Evolutionary conservation across 129 eudicot species (phyloP).

Genomic region (Artemisia annua): DNA sequence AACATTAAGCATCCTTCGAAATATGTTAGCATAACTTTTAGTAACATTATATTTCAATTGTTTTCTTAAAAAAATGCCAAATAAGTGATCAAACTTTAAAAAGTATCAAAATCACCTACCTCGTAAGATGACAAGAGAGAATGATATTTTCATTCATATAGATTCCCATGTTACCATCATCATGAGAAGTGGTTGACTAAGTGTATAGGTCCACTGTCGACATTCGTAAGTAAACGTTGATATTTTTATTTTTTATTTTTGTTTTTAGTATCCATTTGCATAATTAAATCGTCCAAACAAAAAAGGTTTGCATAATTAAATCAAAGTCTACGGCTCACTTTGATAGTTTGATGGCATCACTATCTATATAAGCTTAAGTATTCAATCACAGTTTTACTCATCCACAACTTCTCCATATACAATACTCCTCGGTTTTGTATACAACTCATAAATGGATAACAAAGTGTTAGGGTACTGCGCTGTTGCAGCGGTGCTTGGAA

Average conservation of each 20-base stretch:
- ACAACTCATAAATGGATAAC: constrained; percentile 26
- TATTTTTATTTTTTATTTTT: background rate
- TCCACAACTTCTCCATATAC: no score
- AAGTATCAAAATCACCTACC: background rate
- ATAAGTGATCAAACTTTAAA: no score
- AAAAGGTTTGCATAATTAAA: no score
- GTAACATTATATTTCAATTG: no score
- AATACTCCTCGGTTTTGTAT: background rate
- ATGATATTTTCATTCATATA: background rate
- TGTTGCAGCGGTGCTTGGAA: constrained; percentile 28
- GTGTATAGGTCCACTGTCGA: background rate
- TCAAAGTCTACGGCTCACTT: constrained; percentile 8
- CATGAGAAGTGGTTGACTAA: background rate
- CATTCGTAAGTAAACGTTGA: background rate
- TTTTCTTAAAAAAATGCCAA: no score
- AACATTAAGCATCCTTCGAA: no score
- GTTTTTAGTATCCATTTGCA: no score
- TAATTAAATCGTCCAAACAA: no score
- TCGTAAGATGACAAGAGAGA: background rate
- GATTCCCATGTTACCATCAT: background rate
- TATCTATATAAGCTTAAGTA: constrained; percentile 16
- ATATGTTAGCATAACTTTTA: no score
- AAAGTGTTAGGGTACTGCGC: constrained; percentile 15
- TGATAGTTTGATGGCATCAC: constrained; percentile 3
- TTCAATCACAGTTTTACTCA: constrained; percentile 17